phyloP scores from a whole-genome alignment of 108 stramenopile species.

The Nitzschia sp. region DNA sequence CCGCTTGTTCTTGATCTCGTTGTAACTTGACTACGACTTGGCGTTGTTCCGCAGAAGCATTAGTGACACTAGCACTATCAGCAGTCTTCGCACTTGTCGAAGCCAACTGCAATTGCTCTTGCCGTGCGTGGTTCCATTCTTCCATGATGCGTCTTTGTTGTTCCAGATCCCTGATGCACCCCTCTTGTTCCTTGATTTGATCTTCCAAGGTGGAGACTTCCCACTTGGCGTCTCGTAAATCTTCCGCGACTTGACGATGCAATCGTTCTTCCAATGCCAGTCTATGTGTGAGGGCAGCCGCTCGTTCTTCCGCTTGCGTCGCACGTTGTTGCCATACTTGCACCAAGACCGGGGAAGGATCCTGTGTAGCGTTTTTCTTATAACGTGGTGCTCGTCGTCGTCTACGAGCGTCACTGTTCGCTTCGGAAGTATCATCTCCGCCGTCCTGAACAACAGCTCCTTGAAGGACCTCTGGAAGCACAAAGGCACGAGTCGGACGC shows the following conservation, averaged over 20 bases:
- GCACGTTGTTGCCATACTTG: constrained; percentile 13
- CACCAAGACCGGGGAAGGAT: neutral
- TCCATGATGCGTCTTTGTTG: neutral
- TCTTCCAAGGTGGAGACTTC: constrained; percentile 5
- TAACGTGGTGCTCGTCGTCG: neutral
- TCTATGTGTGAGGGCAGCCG: neutral
- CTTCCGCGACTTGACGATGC: constrained; percentile 11
- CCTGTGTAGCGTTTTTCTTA: neutral
- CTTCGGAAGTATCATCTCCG: constrained; percentile 17
- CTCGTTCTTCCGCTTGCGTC: constrained; percentile 13
- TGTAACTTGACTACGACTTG: neutral
- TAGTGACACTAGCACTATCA: neutral
- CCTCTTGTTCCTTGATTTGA: constrained; percentile 6
- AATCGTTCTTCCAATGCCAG: constrained; percentile 18
- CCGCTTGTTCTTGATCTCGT: constrained; percentile 3
- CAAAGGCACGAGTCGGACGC: neutral
- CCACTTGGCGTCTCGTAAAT: constrained; percentile 10
- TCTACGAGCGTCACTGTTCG: neutral
- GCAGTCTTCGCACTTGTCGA: neutral
- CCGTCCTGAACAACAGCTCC: neutral
- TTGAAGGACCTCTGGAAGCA: neutral
- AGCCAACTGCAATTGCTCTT: neutral
- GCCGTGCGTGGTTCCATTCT: neutral
- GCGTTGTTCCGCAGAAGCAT: neutral
- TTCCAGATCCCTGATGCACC: neutral